phyloP scores from a whole-genome alignment of 345 rosid species.

The Aurinia saxatilis region DNA sequence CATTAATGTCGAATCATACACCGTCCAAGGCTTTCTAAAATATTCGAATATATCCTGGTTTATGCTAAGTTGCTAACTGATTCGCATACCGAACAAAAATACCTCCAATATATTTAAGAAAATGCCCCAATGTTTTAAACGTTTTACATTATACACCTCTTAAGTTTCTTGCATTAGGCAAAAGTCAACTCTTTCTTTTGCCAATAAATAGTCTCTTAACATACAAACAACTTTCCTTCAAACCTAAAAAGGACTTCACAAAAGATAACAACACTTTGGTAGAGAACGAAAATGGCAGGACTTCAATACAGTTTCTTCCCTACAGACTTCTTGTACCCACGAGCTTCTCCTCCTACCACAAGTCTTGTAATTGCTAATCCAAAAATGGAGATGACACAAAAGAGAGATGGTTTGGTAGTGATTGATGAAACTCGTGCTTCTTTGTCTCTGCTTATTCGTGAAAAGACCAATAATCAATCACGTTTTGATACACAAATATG shows the following conservation, averaged over 20 bases:
- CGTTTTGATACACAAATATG: conserved; percentile 5
- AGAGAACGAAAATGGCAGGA: conserved; percentile 30
- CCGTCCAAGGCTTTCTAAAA: neutral
- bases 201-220: conserved; percentile 17
- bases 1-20: neutral
- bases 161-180: too few species aligned
- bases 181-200: conserved; percentile 9
- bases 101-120: neutral
- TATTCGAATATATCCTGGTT: conserved; percentile 15
- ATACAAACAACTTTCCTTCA: neutral
- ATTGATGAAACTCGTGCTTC: conserved; percentile 14
- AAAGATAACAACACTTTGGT: neutral
- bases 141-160: neutral
- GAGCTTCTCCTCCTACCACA: conserved; percentile 26
- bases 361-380: conserved; percentile 2
- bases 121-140: neutral
- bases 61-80: too few species aligned
- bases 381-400: neutral
- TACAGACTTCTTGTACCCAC: conserved; percentile 48
- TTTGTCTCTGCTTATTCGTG: conserved; percentile 10
- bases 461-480: conserved; percentile 9
- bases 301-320: conserved; percentile 51
- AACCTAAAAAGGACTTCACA: neutral
- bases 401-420: conserved; percentile 10
- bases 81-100: conserved; percentile 5